Conservation (phyloP, 305 asterid species). For the Fraxinus nigra region DNA sequence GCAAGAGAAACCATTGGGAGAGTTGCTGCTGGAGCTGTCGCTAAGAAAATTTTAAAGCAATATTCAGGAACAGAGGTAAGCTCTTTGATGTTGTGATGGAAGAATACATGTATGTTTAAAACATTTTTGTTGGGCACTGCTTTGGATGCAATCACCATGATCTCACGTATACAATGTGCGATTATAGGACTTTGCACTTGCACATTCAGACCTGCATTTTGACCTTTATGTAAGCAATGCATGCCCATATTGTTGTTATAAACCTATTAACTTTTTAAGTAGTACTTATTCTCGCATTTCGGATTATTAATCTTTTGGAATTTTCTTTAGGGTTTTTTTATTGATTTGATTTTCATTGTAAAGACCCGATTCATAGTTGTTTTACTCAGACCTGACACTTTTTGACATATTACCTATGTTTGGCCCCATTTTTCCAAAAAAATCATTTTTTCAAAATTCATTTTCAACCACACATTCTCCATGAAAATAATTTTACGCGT, state of each 20-base stretch:
- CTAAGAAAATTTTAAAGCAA: conserved; percentile 80
- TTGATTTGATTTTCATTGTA: conserved; percentile 8
- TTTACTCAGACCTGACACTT: conserved; percentile 12
- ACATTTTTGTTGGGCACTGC: background rate
- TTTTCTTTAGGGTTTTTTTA: background rate
- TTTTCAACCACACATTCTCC: no score
- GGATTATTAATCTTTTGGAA: background rate
- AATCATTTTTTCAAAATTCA: no score
- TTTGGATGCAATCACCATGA: background rate
- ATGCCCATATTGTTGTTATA: conserved; percentile 10
- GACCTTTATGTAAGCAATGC: background rate
- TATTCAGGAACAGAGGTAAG: conserved; percentile 80
- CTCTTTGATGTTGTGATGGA: conserved; percentile 8
- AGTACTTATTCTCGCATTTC: background rate
- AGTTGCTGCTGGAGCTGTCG: conserved; percentile 98
- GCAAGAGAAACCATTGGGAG: conserved; percentile 99
- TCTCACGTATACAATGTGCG: background rate
- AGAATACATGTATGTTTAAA: background rate
- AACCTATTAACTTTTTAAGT: conserved; percentile 5
- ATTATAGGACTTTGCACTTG: background rate
- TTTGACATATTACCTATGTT: background rate
- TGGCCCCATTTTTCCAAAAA: no score
- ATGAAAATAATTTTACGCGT: no score
- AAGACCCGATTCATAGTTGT: background rate
- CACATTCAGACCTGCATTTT: background rate